Conservation (phyloP, 192 early-diverging fungal species). For the Jimgerdemannia lactiflua region DNA sequence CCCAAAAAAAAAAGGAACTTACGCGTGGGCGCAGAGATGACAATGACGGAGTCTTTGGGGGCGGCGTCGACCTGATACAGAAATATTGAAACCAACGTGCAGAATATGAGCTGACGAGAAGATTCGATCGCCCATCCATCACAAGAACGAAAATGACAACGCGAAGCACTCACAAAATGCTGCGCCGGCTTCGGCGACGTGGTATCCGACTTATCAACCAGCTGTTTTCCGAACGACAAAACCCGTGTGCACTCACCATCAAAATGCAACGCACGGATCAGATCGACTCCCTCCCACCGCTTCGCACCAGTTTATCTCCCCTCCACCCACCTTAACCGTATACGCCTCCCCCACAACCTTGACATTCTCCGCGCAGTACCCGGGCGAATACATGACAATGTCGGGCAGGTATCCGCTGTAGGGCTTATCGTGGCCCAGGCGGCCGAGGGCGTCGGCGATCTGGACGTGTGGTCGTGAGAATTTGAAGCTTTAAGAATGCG, state of each 20-base stretch:
- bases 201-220: conserved; percentile 39
- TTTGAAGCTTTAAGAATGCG: background rate
- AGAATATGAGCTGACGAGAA: background rate
- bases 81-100: background rate
- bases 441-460: conserved; percentile 52
- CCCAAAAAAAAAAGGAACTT: conserved; percentile 2
- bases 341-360: conserved; percentile 55
- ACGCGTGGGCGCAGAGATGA: conserved; percentile 50
- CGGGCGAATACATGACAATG: conserved; percentile 52
- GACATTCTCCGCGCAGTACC: conserved; percentile 40
- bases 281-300: background rate
- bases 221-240: conserved; percentile 17
- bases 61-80: conserved; percentile 39
- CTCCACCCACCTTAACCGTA: conserved; percentile 46
- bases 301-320: background rate
- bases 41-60: conserved; percentile 41
- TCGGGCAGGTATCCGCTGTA: conserved; percentile 54
- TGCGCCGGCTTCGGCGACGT: conserved; percentile 31
- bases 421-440: conserved; percentile 29
- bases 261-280: background rate
- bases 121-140: too few species aligned
- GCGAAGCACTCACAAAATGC: conserved; percentile 26
- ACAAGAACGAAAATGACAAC: too few species aligned
- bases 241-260: conserved; percentile 1
- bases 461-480: conserved; percentile 2